Base-by-base conservation (phyloP, 345 rosid species). In the Gossypium raimondii region DNA sequence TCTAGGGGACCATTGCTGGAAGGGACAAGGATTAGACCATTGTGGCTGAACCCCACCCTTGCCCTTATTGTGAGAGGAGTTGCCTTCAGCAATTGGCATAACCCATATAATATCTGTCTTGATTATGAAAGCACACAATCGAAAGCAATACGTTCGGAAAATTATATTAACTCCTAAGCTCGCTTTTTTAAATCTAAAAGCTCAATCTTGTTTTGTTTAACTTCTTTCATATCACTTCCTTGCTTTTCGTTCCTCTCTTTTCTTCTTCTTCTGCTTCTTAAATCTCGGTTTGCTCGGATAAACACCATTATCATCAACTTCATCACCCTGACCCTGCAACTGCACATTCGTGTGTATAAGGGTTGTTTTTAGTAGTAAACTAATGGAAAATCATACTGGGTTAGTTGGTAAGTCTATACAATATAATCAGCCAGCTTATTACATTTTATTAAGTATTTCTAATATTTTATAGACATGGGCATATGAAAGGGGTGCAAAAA, bases 1-100 rank as follows among this genome's bases (percentile, higher is more conserved):
- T 2, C 2, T 17, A 4, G 75, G 87, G 86, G 86, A 86, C 90
- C 87, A 84, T 78, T 44, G 51, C 65, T 47, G 59, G 9, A 61
- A 74, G 73, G 52, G 86, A 86, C 75, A 72, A 85, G 77, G 79
- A 82, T 27, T 41, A 70, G 61, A 78, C 80, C 84, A 70, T 56
- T 11, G 63, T 41, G 3, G 52, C 56, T 61, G 60, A 62, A 38
- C 79, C 75, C 78, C 77, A 73, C 52, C 61, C 63, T 11, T 70
- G 60, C 27, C 73, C 73, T 51, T 51, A 48, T 11, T 14, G 41
- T 34, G 22, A 51, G 16, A 27, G 12, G 22, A 16, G 59, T 69
- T 69, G 73, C 73, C 60, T 70, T 51, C 59, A 47, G 73, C 61
- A 70, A 70, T 69, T 29, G 73, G 61, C 60, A 52, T 70, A 52